Base-by-base conservation (phyloP, 2,329 filamentous ascomycete species). In the Alternaria hordeiaustralica region DNA sequence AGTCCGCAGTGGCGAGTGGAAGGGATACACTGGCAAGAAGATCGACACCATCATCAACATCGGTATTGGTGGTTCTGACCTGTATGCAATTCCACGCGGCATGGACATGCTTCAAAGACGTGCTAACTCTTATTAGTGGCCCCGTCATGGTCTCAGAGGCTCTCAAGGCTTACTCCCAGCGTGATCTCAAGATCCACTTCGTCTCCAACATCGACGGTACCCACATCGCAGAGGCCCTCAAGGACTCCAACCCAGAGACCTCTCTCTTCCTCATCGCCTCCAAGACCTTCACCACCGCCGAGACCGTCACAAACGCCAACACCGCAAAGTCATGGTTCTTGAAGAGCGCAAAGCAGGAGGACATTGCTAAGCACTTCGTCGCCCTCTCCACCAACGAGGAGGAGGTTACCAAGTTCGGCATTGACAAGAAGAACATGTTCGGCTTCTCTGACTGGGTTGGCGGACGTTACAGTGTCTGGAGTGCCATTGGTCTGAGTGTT, bases 201-300 rank as follows among this genome's bases (percentile, higher is more conserved):
- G 96, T 99, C 73, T 98, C 95, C 85, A 99, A 99, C 88, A 98
- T 99, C 79, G 96, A 99, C 80, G 96, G 96, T 72, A 99, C 96
- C 59, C 96, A 99, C 85, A 93, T 98, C 80, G 92, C 94, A 51
- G 96, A 99, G 85, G 94, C 96, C 55, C 88, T 98, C 65, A 90
- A 89, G 79, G 84, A 90, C 75, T 97, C 95, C 9, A 90, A 99
- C 81, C 95, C 95, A 53, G 96, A 99, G 86, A 97, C 95, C 51
- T 97, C 96, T n/a, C 91, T 99, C 69, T 98, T 99, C 90, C 88
- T 99, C 73, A 89, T 99, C 74, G 96, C 96, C 61, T 98, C 95
- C 82, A 99, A 99, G 90, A 99, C 96, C 68, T 99, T 99, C 84
- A 99, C 96, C 68, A 99, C 96, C 10, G 96, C 96, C 63, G 96